Percentiles rank a stretch among this genome's conserved stretches.
phyloP scores from a whole-genome alignment of 306 rosid species.

The Rosa chinensis region DNA sequence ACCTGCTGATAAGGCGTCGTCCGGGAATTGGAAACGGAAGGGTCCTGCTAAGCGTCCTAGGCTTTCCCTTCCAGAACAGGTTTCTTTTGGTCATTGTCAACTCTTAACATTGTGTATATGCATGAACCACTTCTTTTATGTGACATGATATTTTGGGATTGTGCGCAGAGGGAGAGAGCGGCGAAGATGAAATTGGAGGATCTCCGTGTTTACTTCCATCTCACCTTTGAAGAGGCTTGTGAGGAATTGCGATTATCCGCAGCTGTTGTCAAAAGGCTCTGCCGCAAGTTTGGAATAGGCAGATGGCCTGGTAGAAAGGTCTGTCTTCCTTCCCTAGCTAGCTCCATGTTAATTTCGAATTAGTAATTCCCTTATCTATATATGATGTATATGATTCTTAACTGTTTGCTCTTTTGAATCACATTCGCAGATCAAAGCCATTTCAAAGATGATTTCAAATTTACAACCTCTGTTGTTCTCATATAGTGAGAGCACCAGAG shows the following conservation, averaged over 20 bases:
- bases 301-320: constrained; percentile 90
- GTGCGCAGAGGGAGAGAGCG: constrained; percentile 51
- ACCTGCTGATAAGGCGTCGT: neutral
- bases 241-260: constrained; percentile 37
- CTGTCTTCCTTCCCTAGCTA: neutral
- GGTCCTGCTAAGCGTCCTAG: neutral
- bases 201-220: constrained; percentile 38
- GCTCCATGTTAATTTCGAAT: neutral
- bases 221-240: constrained; percentile 55
- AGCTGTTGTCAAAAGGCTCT: constrained; percentile 58
- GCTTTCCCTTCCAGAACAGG: constrained; percentile 47
- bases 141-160: neutral
- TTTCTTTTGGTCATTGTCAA: neutral
- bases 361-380: neutral
- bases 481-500: constrained; percentile 23
- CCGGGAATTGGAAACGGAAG: neutral
- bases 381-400: neutral
- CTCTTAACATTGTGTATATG: neutral
- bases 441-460: constrained; percentile 31
- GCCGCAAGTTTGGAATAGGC: constrained; percentile 42
- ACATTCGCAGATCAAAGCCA: constrained; percentile 45
- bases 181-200: constrained; percentile 47
- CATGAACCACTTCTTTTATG: neutral
- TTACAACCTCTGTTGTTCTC: constrained; percentile 22
- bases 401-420: neutral